phyloP scores from a whole-genome alignment of 441 rosid genomes.

The Arabidopsis hybrid region DNA sequence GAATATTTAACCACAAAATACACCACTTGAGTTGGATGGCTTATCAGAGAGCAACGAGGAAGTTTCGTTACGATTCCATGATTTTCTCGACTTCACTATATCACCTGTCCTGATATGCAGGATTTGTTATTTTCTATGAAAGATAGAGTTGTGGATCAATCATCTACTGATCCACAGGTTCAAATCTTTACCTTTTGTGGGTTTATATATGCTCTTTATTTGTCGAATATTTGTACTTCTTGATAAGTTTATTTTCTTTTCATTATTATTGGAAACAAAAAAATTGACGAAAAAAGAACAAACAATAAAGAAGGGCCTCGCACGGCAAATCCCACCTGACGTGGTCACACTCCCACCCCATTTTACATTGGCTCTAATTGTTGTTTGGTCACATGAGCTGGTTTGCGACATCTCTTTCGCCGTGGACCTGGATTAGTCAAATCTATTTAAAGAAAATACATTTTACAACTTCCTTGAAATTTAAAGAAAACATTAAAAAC shows the following conservation, averaged over 20 bases:
- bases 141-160: neutral
- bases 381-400: conserved; percentile 32
- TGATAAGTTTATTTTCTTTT: conserved; percentile 1
- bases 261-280: neutral
- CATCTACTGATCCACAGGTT: neutral
- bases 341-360: conserved; percentile 44
- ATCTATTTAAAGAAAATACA: conserved; percentile 2
- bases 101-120: too few relatives aligned
- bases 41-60: neutral
- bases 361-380: conserved; percentile 12
- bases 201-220: neutral
- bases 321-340: conserved; percentile 41
- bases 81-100: too few relatives aligned
- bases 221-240: neutral
- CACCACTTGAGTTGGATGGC: neutral
- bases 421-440: conserved; percentile 32
- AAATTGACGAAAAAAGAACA: neutral
- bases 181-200: neutral
- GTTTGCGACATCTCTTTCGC: conserved; percentile 37
- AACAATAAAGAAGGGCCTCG: conserved; percentile 17
- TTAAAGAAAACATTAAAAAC: neutral
- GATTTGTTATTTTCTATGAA: neutral
- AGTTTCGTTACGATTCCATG: neutral
- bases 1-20: neutral
- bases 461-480: conserved; percentile 12